Evolutionary conservation across 805 yeast species (phyloP), one percentile per base, ranked within the genome.

Genomic region (Danielozyma ontarioensis): DNA sequence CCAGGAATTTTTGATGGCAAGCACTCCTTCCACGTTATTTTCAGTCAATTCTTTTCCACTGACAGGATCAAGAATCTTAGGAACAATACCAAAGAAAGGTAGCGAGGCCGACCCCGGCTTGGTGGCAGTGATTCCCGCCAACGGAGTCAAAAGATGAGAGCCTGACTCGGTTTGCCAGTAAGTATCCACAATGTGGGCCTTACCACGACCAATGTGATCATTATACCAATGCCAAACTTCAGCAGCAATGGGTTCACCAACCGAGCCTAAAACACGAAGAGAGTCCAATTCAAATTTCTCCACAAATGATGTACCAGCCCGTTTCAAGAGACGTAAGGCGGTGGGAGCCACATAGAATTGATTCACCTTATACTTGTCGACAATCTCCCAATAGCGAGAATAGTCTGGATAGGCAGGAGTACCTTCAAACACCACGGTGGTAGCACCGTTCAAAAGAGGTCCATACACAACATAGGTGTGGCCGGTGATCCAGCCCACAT

Each of bases 121-220:
- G 43, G 93, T 84, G 50, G 96, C 94, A 27, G 90, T 79, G 25
- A 83, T 82, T 58, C 98, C 97, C 13, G 97, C 95, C 50, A 93
- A 63, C 42, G 97, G 96, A 28, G 96, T 83, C 59, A 93, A 83
- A 59, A 93, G 72, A 57, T 90, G 97, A 23, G 96, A 83, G 35
- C 98, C 98, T 11, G 95, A 82, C 69, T 93, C 98, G 25, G 97
- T 93, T 70, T 89, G 96, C 98, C 98, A 93, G 76, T 88, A 88
- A 29, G 98, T 93, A 66, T 93, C 98, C 51, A 86, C 80, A 48
- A 90, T 81, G 52, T 88, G 95, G 55, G 95, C 85, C 57, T 85
- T 74, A 39, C 79, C 78, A 51, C 88, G 83, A 55, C 98, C 98
- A 51, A 93, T 80, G 59, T 84, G 76, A 50, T 85, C 90, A 59